phyloP scores from a whole-genome alignment of 2,329 filamentous ascomycete genomes.

The Dothistroma septosporum region DNA sequence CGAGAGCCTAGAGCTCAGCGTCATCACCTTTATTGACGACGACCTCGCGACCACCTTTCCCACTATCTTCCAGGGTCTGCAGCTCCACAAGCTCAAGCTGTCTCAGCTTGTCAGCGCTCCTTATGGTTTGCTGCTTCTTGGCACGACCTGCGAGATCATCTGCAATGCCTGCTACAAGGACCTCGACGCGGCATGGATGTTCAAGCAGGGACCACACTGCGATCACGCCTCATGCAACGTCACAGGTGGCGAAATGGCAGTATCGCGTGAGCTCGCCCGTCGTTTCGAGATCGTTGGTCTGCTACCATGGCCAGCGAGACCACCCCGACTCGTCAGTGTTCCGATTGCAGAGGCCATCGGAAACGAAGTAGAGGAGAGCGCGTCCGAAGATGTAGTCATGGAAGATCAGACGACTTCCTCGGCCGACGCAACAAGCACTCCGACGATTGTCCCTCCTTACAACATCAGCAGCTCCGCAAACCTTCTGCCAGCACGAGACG shows the following conservation, averaged over 20 bases:
- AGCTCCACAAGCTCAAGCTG: conserved; percentile 7
- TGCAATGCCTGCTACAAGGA: conserved; percentile 10
- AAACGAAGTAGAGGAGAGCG: background rate
- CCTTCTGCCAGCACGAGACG: background rate
- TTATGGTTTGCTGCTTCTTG: conserved; percentile 11
- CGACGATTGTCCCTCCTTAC: background rate
- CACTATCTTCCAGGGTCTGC: conserved; percentile 6
- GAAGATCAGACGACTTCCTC: background rate
- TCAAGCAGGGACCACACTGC: conserved; percentile 7
- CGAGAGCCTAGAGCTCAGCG: conserved; percentile 3
- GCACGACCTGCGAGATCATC: background rate
- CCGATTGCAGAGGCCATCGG: background rate
- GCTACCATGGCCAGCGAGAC: conserved; percentile 1
- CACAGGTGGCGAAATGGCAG: background rate
- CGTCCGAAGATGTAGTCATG: background rate
- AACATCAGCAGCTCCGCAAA: background rate
- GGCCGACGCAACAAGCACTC: background rate
- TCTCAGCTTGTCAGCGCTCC: conserved; percentile 8
- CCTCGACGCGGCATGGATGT: conserved; percentile 1
- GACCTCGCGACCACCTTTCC: conserved; percentile 3
- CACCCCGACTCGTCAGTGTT: background rate
- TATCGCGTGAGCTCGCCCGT: background rate
- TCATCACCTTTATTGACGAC: conserved; percentile 10
- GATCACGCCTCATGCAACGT: conserved; percentile 5
- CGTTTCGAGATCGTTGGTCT: background rate